phyloP scores from a whole-genome alignment of 2,329 filamentous ascomycete genomes.

The Penicillium occitanis region DNA sequence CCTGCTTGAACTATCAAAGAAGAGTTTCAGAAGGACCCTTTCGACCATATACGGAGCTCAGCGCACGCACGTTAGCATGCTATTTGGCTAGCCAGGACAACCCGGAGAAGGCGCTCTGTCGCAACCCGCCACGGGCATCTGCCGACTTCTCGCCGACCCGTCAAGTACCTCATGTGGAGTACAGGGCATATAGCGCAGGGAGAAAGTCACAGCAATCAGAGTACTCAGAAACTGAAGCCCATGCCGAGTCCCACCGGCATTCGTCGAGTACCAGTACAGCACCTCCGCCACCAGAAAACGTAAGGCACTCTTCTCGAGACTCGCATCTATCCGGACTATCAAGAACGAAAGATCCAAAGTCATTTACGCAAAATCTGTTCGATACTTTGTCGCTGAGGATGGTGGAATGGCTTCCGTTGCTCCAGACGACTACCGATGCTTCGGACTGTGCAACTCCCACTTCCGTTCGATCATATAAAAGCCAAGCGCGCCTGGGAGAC shows the following conservation, averaged over 20 bases:
- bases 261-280: slow-evolving; percentile 10
- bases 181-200: neutral
- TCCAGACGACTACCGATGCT: slow-evolving; percentile 30
- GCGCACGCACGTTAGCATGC: slow-evolving; percentile 76
- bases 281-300: neutral
- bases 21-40: slow-evolving; percentile 67
- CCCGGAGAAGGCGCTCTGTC: slow-evolving; percentile 68
- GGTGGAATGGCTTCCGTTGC: slow-evolving; percentile 49
- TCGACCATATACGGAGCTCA: slow-evolving; percentile 76
- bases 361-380: slow-evolving; percentile 61
- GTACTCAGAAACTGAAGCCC: neutral
- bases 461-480: slow-evolving; percentile 11
- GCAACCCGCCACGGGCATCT: slow-evolving; percentile 39
- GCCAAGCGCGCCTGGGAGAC: slow-evolving; percentile 2
- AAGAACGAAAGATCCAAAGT: slow-evolving; percentile 57
- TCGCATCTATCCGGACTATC: slow-evolving; percentile 28
- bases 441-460: slow-evolving; percentile 24
- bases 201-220: neutral
- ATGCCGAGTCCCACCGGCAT: neutral
- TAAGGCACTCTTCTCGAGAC: slow-evolving; percentile 23
- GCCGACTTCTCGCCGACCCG: slow-evolving; percentile 31
- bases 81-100: slow-evolving; percentile 79
- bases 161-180: slow-evolving; percentile 26
- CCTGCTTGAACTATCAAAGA: slow-evolving; percentile 76
- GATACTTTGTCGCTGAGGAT: slow-evolving; percentile 48